Base-by-base conservation (phyloP, 1,284 basidiomycete genomes). In the Ustilago bromivora region DNA sequence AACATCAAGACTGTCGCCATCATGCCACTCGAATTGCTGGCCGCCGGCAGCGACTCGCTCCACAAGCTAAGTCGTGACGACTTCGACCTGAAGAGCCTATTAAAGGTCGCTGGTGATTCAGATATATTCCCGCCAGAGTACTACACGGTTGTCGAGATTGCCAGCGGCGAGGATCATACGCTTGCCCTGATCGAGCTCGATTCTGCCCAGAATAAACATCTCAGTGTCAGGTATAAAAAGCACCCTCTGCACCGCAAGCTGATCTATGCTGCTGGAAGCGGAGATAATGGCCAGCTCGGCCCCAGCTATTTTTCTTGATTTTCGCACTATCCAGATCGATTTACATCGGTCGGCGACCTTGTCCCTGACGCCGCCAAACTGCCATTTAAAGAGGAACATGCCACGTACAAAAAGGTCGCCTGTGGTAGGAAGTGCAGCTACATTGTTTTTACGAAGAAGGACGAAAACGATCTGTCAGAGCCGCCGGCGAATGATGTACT, bases 391-490 rank as follows among this genome's bases (percentile, higher is more conserved):
- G 23, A 23, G 23, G 23, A 23, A 23, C 23, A 23, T 23, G 23
- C 23, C 23, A 2, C 23, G 60, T 63, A 57, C 9, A 57, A 61
- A 35, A 53, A 54, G 28, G 23, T 79, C 11, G 66, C 61, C 7
- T 70, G 70, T 57, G 77, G 77, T 38, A 76, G 77, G 77, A 70
- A 76, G 43, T 70, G 62, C 61, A 76, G 65, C 65, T 76, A 73
- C 55, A 28, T 76, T 31, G 67, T 77, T 12, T 49, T 79, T 2
- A 53, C 31, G 28, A 32, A 36, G 11, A 9, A 35, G 13, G 9
- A 31, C 12, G 19, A 12, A 8, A 15, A 9, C 5, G 15, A 1
- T 23, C 23, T 1, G 5, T 10, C 40, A 15, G 23, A 19, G 23
- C 13, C 35, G 10, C 17, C 54, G 17, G 11, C 32, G 0, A 56